Evolutionary conservation across 2,329 filamentous ascomycete species (phyloP).

Genomic region (Lanzia echinophila): DNA sequence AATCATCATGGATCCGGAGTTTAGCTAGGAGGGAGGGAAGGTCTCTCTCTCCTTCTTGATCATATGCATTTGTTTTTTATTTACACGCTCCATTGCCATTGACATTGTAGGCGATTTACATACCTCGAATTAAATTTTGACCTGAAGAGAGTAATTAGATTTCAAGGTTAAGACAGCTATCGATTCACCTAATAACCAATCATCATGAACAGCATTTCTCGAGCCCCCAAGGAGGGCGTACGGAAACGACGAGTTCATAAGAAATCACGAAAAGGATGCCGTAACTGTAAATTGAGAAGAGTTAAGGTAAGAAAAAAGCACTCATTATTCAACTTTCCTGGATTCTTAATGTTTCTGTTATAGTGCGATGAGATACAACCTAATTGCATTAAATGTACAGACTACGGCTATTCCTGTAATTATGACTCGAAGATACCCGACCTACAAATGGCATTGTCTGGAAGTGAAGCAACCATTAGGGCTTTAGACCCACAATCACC

Average conservation of each 20-base stretch:
- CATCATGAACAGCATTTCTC: neutral
- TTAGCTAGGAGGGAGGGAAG: too few relatives aligned
- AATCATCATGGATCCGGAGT: neutral
- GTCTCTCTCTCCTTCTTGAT: too few relatives aligned
- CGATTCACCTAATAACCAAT: neutral
- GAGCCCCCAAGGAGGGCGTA: neutral
- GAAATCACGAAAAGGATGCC: conserved; percentile 49
- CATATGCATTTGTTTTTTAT: too few relatives aligned
- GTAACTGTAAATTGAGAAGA: conserved; percentile 48
- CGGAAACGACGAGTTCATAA: conserved; percentile 34
- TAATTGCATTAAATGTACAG: conserved; percentile 40
- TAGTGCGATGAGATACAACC: conserved; percentile 51
- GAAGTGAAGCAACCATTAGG: neutral
- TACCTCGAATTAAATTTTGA: too few relatives aligned
- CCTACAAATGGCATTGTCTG: conserved; percentile 25
- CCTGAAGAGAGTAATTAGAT: too few relatives aligned
- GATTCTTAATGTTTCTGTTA: neutral
- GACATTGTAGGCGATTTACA: too few relatives aligned
- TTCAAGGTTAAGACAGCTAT: too few relatives aligned
- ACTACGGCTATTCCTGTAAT: conserved; percentile 43
- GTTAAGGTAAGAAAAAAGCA: conserved; percentile 48
- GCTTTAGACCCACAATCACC: neutral
- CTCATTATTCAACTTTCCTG: too few relatives aligned
- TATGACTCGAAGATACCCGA: conserved; percentile 33
- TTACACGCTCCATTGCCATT: too few relatives aligned